Evolutionary conservation across 495 filamentous ascomycete genomes (phyloP).

Genomic region (Tuber microsphaerosporum): DNA sequence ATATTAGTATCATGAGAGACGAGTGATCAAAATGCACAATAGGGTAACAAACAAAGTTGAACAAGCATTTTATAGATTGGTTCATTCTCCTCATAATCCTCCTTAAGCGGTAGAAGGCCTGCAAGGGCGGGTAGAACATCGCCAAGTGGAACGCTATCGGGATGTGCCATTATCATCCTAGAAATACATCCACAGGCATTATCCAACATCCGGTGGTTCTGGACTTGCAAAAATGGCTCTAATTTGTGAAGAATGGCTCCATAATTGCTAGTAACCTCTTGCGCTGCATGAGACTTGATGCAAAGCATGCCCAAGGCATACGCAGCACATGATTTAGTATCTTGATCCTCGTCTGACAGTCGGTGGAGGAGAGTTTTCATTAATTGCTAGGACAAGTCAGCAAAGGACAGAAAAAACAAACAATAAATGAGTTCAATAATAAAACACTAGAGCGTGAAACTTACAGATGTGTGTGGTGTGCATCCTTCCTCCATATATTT

Average conservation of each 20-base stretch:
- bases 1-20: slow-evolving; percentile 27
- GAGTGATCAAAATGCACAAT: slow-evolving; percentile 4
- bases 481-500: slow-evolving; percentile 70
- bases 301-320: slow-evolving; percentile 82
- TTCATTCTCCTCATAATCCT: slow-evolving; percentile 95
- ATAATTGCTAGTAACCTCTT: slow-evolving; percentile 65
- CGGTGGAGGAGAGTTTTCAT: slow-evolving; percentile 79
- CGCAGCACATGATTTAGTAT: slow-evolving; percentile 89
- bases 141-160: slow-evolving; percentile 66
- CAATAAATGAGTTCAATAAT: background rate
- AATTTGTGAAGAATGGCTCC: slow-evolving; percentile 70
- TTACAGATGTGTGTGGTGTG: slow-evolving; percentile 61
- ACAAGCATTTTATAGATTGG: slow-evolving; percentile 83
- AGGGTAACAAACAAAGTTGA: slow-evolving; percentile 62
- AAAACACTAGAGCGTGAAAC: background rate
- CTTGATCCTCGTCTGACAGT: slow-evolving; percentile 77
- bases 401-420: background rate
- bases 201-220: slow-evolving; percentile 73
- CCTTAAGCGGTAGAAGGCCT: slow-evolving; percentile 73
- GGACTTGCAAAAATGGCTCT: slow-evolving; percentile 69
- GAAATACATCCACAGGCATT: slow-evolving; percentile 89
- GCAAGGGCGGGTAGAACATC: slow-evolving; percentile 77
- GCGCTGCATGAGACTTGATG: slow-evolving; percentile 64
- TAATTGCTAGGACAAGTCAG: slow-evolving; percentile 45
- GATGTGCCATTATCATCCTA: slow-evolving; percentile 81